Conservation (phyloP, 306 rosid species). For the Trifolium fragiferum region DNA sequence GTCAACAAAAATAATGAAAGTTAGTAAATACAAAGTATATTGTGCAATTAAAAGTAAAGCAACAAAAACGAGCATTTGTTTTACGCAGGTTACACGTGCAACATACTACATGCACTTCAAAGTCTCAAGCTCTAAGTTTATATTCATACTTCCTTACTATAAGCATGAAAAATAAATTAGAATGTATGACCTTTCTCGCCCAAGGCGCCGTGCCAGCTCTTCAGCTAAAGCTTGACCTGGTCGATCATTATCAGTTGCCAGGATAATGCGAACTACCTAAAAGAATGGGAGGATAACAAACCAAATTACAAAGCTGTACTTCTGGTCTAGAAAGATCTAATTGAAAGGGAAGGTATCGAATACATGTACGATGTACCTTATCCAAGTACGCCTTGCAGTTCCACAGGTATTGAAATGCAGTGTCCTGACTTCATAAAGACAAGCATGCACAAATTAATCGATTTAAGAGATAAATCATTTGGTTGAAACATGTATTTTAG, state of each 20-base stretch:
- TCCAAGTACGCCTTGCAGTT: constrained; percentile 74
- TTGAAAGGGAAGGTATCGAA: constrained; percentile 22
- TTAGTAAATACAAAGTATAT: not conserved
- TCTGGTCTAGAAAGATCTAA: constrained; percentile 30
- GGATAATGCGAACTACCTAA: constrained; percentile 51
- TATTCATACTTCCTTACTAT: constrained; percentile 13
- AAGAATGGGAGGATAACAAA: constrained; percentile 33
- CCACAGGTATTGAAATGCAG: constrained; percentile 76
- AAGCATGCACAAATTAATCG: constrained; percentile 33
- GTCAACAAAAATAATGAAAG: not conserved
- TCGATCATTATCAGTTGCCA: constrained; percentile 58
- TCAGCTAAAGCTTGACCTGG: constrained; percentile 62
- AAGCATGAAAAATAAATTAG: constrained; percentile 33
- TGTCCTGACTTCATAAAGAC: constrained; percentile 65
- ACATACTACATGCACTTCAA: constrained; percentile 10
- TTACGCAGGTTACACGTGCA: constrained; percentile 2
- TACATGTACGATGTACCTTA: constrained; percentile 65
- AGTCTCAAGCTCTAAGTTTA: not conserved
- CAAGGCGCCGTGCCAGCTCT: constrained; percentile 58
- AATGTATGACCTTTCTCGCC: constrained; percentile 50
- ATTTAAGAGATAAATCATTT: constrained; percentile 30
- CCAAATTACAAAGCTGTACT: not conserved
- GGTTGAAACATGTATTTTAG: constrained; percentile 8
- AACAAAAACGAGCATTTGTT: constrained; percentile 17
- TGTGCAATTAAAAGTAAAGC: constrained; percentile 5